Evolutionary conservation across 345 rosid genomes (phyloP), one percentile per base, ranked within the genome.

Genomic region (Ceriops decandra): DNA sequence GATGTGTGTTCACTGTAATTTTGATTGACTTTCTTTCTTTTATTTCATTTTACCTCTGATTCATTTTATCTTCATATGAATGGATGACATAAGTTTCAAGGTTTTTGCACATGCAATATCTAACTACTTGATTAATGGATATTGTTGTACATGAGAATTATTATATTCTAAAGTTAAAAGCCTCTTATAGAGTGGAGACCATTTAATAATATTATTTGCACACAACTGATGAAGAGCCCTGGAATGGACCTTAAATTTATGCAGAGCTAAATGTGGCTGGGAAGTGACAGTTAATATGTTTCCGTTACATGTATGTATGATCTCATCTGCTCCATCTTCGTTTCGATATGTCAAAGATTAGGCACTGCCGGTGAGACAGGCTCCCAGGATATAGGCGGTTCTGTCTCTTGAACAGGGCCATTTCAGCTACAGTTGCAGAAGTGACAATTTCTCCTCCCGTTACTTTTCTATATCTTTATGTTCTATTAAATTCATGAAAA

Each of bases 371-470:
- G 47, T 42, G 47, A 42, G 47, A 42, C 47, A 42, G 47, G 47
- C 16, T 42, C 5, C 47, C 47, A 42, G 16, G 47, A 42, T 42
- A 11, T 42, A 17, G 1, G 47, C 13, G 4, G 16, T 19, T 60
- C 53, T 38, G 52, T 66, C 33, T 66, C 68, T 66, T 54, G 4
- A 52, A 35, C 52, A 66, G 27, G 46, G 60, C 11, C 31, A 32
- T 66, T 66, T 20, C 57, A 52, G 28, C 26, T 13, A 35, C 11
- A 22, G 54, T 52, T n/a, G 2, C 31, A 66, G 54, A 49, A 64
- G 36, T 53, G 60, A 22, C 26, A 31, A 7, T 9, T 24, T 54
- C 35, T 60, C 31, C 17, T 5, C 52, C 20, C 2, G 22, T 13
- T 53, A 1, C 32, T n/a, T 51, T 36, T 7, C 5, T 11, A 32